phyloP scores from a whole-genome alignment of 1,284 basidiomycete species.

The Mycosarcoma mackinlayi region DNA sequence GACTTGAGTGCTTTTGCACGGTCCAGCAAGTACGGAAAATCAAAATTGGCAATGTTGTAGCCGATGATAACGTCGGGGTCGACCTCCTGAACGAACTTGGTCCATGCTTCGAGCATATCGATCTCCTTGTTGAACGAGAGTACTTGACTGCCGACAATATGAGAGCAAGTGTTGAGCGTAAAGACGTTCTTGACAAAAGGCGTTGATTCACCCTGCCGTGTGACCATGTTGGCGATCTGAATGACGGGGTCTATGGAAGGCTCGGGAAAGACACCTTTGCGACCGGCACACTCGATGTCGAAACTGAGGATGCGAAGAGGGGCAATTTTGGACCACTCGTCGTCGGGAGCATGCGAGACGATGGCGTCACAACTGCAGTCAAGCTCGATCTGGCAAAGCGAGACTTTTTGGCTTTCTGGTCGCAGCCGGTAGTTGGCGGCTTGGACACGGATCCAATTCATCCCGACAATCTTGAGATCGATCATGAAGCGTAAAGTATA shows the following conservation, averaged over 20 bases:
- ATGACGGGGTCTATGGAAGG: conserved; percentile 65
- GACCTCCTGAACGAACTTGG: conserved; percentile 63
- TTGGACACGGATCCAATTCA: conserved; percentile 66
- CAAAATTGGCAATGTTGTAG: conserved; percentile 68
- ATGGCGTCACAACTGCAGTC: conserved; percentile 62
- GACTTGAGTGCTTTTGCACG: conserved; percentile 66
- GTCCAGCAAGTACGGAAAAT: conserved; percentile 67
- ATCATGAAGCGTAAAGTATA: conserved; percentile 68
- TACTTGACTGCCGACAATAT: conserved; percentile 67
- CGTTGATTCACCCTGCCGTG: conserved; percentile 64
- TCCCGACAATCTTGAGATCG: conserved; percentile 66
- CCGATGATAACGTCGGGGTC: conserved; percentile 68
- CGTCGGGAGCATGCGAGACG: conserved; percentile 61
- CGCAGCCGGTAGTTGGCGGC: conserved; percentile 62
- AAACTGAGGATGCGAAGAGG: conserved; percentile 67
- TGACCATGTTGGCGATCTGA: conserved; percentile 68
- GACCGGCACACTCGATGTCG: conserved; percentile 68
- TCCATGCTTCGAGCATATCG: conserved; percentile 66
- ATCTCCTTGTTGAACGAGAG: conserved; percentile 63
- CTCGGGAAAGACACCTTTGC: conserved; percentile 67
- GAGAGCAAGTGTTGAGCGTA: conserved; percentile 65
- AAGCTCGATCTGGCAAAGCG: conserved; percentile 66
- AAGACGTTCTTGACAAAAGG: conserved; percentile 68
- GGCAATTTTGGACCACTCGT: conserved; percentile 66
- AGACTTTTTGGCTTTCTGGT: conserved; percentile 45